phyloP scores from a whole-genome alignment of 306 rosid genomes.

The Trifolium fragiferum region DNA sequence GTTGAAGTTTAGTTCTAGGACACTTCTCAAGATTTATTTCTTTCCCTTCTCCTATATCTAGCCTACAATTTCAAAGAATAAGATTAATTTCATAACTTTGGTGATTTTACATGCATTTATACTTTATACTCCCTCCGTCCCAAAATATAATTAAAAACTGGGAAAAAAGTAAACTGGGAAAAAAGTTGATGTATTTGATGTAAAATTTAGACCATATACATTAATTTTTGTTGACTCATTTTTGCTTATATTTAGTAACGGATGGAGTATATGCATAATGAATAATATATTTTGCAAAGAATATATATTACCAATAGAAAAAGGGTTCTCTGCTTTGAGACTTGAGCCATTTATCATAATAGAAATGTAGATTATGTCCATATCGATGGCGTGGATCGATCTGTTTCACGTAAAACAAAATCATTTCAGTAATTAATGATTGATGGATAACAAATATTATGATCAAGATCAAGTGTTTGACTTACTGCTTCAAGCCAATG shows the following conservation, averaged over 20 bases:
- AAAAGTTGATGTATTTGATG: no score
- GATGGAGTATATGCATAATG: neutral
- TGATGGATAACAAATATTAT: neutral
- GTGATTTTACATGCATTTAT: neutral
- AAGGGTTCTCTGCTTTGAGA: conserved; percentile 80
- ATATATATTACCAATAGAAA: conserved; percentile 76
- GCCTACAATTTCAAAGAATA: conserved; percentile 57
- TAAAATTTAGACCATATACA: no score
- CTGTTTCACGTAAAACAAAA: conserved; percentile 47
- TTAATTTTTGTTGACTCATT: no score
- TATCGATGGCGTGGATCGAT: conserved; percentile 94
- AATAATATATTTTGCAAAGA: neutral
- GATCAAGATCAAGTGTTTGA: conserved; percentile 32
- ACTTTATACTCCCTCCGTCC: no score
- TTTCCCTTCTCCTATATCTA: conserved; percentile 90
- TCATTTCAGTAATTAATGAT: conserved; percentile 12
- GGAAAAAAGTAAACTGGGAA: no score
- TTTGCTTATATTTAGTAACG: no score
- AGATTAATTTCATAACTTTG: conserved; percentile 10
- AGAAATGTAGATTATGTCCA: conserved; percentile 94
- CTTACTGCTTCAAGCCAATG: conserved; percentile 99
- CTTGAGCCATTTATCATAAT: conserved; percentile 82
- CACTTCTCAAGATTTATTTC: conserved; percentile 67
- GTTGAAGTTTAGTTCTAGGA: conserved; percentile 70
- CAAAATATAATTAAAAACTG: no score